Evolutionary conservation across 768 basidiomycete species (phyloP).

Genomic region (Jaapia argillacea): DNA sequence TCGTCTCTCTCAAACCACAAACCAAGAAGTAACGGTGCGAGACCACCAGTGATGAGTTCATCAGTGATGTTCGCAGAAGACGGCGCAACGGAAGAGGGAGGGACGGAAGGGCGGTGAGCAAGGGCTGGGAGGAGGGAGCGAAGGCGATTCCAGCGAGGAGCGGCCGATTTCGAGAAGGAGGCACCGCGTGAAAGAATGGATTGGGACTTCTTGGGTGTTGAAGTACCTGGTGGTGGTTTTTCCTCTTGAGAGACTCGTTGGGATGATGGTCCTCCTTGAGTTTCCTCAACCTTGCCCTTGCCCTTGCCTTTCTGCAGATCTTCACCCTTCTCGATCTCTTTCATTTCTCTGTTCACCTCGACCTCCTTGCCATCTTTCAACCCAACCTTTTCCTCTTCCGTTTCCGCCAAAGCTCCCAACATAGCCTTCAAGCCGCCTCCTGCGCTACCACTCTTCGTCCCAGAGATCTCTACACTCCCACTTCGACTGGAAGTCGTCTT

Average conservation of each 20-base stretch:
- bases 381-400: constrained; percentile 17
- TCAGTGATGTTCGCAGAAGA: constrained; percentile 66
- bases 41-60: constrained; percentile 71
- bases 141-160: constrained; percentile 50
- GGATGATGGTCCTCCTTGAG: constrained; percentile 12
- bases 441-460: no score
- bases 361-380: constrained; percentile 1
- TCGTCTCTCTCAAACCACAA: constrained; percentile 88
- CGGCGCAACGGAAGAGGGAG: constrained; percentile 36
- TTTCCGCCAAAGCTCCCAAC: constrained; percentile 15
- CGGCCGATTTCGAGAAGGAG: constrained; percentile 15
- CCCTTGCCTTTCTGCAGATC: constrained; percentile 1
- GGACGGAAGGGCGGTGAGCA: constrained; percentile 19
- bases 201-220: constrained; percentile 12
- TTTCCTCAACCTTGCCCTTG: neutral
- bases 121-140: constrained; percentile 58
- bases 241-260: neutral
- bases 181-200: constrained; percentile 18
- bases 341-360: constrained; percentile 3
- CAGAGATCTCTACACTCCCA: no score
- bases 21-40: constrained; percentile 68
- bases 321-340: constrained; percentile 2
- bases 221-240: neutral
- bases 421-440: constrained; percentile 10
- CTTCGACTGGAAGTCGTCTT: no score